Evolutionary conservation across 371 early-diverging fungal genomes (phyloP), one percentile per base, ranked within the genome.

Genomic region (Amoeboaphelidium occidentale): DNA sequence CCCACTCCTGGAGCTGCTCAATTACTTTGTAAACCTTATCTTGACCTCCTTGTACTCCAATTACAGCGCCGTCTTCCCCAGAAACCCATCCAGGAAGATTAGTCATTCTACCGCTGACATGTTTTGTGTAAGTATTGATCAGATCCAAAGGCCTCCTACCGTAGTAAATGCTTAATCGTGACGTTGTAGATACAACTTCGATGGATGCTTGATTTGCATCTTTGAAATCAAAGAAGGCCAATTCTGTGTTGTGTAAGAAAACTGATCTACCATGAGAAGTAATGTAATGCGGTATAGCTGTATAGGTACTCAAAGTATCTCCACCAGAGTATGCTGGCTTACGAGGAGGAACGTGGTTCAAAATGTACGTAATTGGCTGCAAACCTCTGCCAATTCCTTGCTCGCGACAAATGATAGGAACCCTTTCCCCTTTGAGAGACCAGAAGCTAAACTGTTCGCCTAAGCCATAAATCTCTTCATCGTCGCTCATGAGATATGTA

Each of bases 261-360:
- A 72, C 47, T 20, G 62, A 63, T 2, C 63, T 58, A 39, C 59
- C 54, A 47, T 65, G 64, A 20, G 62, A 62, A 0, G 66, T 64
- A 39, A 72, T 56, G 50, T 61, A 70, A 23, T 67, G 65, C 2
- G 72, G 70, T n/a, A 70, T 58, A 12, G 66, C 58, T 20, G 63
- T 58, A 48, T 64, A 63, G 0, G 67, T 63, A 2, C 67, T 59
- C 46, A 61, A 59, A 39, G 41, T 43, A 48, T 65, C 64, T 49
- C 58, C 48, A 43, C 52, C 54, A 45, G 59, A 62, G 52, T 60
- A 54, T n/a, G 63, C 51, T n/a, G 57, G 51, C 39, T 32, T 17
- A 6, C 17, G 6, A 32, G 39, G 39, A 14, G 58, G 49, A n/a
- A 61, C 53, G 6, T 60, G 48, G 44, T 62, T 63, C 10, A 63